These are phyloP conservation scores for Gryganskiella cystojenkinii DNA, from an alignment of 192 early-diverging fungal genomes.

Conservation along the genomic window DNA sequence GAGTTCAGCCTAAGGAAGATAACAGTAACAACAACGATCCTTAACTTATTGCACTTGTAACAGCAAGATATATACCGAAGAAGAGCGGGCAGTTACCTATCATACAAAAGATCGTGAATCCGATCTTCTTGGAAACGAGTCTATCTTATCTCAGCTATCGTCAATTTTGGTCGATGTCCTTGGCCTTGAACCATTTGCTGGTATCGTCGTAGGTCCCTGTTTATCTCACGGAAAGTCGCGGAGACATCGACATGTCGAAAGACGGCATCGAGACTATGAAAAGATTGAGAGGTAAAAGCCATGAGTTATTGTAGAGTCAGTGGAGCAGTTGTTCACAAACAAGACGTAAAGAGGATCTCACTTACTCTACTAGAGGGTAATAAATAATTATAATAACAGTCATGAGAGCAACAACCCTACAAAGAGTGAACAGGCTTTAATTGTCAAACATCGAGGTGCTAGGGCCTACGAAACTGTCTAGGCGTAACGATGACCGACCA, in stretches of 20 bases:
- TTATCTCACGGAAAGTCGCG: background rate
- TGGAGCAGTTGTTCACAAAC: background rate
- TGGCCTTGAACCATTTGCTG: slow-evolving; percentile 21
- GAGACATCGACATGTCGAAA: background rate
- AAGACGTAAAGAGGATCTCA: slow-evolving; percentile 14
- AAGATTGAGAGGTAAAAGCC: slow-evolving; percentile 9
- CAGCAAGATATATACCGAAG: background rate
- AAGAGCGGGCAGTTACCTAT: background rate
- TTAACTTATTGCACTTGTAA: background rate
- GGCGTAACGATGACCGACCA: too few species aligned
- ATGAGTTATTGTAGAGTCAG: slow-evolving; percentile 6
- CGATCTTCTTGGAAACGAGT: slow-evolving; percentile 16
- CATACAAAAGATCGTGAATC: slow-evolving; percentile 20
- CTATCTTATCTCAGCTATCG: slow-evolving; percentile 21
- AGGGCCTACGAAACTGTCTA: too few species aligned
- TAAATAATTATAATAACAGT: too few species aligned
- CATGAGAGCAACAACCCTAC: too few species aligned
- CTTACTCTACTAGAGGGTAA: slow-evolving; percentile 26
- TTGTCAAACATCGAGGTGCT: too few species aligned
- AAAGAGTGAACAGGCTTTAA: too few species aligned
- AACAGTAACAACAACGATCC: background rate
- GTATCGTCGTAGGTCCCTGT: slow-evolving; percentile 4
- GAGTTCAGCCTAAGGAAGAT: slow-evolving; percentile 6
- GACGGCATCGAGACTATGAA: slow-evolving; percentile 7
- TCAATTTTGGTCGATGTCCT: slow-evolving; percentile 8